Evolutionary conservation across 805 yeast species (phyloP), one percentile per base, ranked within the genome.

Genomic region (Ogataea chonburiensis): DNA sequence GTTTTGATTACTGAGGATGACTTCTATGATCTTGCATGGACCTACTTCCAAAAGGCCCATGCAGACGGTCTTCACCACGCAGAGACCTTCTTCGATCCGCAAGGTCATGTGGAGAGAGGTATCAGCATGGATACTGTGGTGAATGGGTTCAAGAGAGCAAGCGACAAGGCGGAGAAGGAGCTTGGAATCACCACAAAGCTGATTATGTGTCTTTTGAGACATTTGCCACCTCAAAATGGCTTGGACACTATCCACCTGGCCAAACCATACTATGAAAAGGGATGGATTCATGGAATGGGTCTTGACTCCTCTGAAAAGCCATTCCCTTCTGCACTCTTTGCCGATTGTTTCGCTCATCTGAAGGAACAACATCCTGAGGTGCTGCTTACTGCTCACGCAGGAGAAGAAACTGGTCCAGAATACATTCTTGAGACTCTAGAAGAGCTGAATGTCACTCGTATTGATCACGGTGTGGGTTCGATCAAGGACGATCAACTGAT

Each of bases 341-440:
- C 62, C 10, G 84, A 81, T 31, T 79, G 87, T 56, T 86, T 79
- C 56, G 49, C 60, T 7, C 51, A 56, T 14, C 71, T 83, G 6
- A 67, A 65, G 37, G 62, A 66, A 16, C 54, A 66, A 26, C 73
- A 67, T 52, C 76, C 81, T 16, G 62, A 73, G 16, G 71, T 80
- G 37, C 71, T 77, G 24, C 67, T 82, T 37, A 86, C 94, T 23
- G 91, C 95, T 2, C 95, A 86, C 53, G 94, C 93, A 3, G 95
- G 95, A 51, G 95, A 86, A 62, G 94, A 86, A 65, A 94, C 91
- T 35, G 86, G 81, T 45, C 78, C 86, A 26, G 71, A 75, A n/a
- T 83, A 67, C 47, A 84, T 85, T 17, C 40, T 63, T 7, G 70
- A 68, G 35, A 64, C 93, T 2, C 62, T 85, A 43, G 80, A 81